phyloP scores from a whole-genome alignment of 1,284 basidiomycete genomes.

The Takashimella tepidaria region DNA sequence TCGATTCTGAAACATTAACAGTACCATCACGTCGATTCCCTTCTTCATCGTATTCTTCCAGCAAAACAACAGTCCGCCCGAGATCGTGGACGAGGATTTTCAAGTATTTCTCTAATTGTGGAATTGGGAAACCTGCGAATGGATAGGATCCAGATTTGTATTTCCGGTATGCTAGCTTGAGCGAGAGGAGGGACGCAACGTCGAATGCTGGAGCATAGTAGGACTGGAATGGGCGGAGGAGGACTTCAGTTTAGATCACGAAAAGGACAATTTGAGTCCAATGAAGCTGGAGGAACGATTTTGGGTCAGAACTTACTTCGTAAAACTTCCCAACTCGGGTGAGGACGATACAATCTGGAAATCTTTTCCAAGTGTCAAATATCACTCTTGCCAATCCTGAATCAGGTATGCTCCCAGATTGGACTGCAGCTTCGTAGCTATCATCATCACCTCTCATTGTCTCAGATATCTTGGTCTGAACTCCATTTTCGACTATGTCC shows the following conservation, averaged over 20 bases:
- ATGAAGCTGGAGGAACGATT: too few species aligned
- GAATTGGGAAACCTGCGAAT: slow-evolving; percentile 87
- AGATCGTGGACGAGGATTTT: slow-evolving; percentile 77
- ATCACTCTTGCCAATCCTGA: slow-evolving; percentile 62
- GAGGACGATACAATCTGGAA: slow-evolving; percentile 81
- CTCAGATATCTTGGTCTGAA: too few species aligned
- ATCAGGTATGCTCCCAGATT: slow-evolving; percentile 26
- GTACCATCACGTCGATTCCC: slow-evolving; percentile 39
- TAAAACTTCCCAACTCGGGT: slow-evolving; percentile 93
- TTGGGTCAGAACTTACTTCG: slow-evolving; percentile 57
- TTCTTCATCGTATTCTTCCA: slow-evolving; percentile 66
- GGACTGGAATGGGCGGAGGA: too few species aligned
- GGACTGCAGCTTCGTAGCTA: slow-evolving; percentile 18
- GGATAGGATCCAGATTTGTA: slow-evolving; percentile 52
- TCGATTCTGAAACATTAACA: slow-evolving; percentile 54
- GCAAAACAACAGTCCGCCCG: slow-evolving; percentile 78
- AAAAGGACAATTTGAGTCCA: too few species aligned
- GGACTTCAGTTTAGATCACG: too few species aligned
- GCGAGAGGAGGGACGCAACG: slow-evolving; percentile 63
- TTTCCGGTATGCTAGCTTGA: slow-evolving; percentile 35
- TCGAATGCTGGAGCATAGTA: slow-evolving; percentile 86
- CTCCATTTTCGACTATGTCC: too few species aligned
- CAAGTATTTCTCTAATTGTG: slow-evolving; percentile 77
- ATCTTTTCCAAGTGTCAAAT: slow-evolving; percentile 63
- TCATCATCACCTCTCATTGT: slow-evolving; percentile 12